These are phyloP conservation scores for Ligustrum vulgare DNA, from an alignment of 257 asterid species.

Conservation along the genomic window DNA sequence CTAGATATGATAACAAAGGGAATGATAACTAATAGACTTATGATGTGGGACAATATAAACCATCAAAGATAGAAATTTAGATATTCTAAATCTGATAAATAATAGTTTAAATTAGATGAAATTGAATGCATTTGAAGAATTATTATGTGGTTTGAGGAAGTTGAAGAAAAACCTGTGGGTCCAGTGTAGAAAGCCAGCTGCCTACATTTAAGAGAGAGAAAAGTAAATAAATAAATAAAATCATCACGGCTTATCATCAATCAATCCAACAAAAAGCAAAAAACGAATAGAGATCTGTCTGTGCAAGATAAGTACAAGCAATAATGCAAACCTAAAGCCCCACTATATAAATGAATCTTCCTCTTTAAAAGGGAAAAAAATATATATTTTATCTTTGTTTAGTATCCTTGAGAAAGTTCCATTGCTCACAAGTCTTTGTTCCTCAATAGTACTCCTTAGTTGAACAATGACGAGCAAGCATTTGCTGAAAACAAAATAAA, in stretches of 20 bases:
- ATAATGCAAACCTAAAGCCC: background rate
- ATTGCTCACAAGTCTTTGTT: background rate
- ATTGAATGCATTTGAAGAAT: background rate
- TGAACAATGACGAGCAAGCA: background rate
- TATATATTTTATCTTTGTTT: background rate
- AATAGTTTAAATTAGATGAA: background rate
- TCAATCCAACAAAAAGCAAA: background rate
- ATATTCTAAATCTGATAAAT: background rate
- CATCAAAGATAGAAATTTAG: background rate
- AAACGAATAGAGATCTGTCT: background rate
- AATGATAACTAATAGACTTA: background rate
- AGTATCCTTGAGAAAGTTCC: background rate
- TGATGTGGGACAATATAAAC: background rate
- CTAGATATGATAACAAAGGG: background rate
- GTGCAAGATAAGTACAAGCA: background rate
- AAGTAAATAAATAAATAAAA: too few species aligned
- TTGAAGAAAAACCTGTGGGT: slow-evolving; percentile 19
- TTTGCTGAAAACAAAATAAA: background rate
- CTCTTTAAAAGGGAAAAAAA: background rate
- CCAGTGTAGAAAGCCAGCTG: slow-evolving; percentile 79
- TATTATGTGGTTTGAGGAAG: background rate
- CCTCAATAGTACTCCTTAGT: background rate
- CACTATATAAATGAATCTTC: background rate
- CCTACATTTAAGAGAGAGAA: slow-evolving; percentile 45
- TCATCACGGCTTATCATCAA: background rate